Conservation (phyloP, 1,284 basidiomycete genomes). For the Chalciporus sp. region DNA sequence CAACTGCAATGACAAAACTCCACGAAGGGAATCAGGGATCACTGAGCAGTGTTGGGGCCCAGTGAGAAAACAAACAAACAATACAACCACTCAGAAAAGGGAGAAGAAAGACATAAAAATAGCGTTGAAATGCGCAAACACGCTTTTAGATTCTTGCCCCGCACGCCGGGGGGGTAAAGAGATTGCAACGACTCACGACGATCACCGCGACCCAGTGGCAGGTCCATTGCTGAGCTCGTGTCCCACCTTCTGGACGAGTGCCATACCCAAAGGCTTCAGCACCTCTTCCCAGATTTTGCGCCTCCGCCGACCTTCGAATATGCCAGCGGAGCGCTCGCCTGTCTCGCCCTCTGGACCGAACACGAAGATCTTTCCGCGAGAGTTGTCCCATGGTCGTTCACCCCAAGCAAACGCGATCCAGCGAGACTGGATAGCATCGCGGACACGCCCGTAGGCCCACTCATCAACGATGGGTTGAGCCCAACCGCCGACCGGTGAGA, state of each 20-base stretch:
- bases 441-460: slow-evolving; percentile 63
- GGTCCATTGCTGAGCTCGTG: slow-evolving; percentile 73
- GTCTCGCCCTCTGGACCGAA: slow-evolving; percentile 59
- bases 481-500: slow-evolving; percentile 45
- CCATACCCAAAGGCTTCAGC: slow-evolving; percentile 64
- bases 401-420: slow-evolving; percentile 78
- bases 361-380: slow-evolving; percentile 63
- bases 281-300: slow-evolving; percentile 61
- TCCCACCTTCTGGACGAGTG: slow-evolving; percentile 70
- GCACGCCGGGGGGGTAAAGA: not conserved
- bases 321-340: slow-evolving; percentile 44
- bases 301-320: slow-evolving; percentile 47
- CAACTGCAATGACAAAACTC: slow-evolving; percentile 2
- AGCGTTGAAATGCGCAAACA: not conserved
- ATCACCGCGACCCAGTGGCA: slow-evolving; percentile 25
- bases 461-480: slow-evolving; percentile 56
- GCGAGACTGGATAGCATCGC: slow-evolving; percentile 66
- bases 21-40: not conserved
- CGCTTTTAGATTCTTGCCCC: slow-evolving; percentile 18
- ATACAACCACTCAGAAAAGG: not conserved
- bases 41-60: not conserved
- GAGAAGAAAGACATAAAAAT: not conserved
- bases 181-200: not conserved
- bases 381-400: slow-evolving; percentile 64
- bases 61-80: slow-evolving; percentile 9